Evolutionary conservation across 2,329 filamentous ascomycete species (phyloP), one percentile per base, ranked within the genome.

Genomic region (Clonostachys rosea): DNA sequence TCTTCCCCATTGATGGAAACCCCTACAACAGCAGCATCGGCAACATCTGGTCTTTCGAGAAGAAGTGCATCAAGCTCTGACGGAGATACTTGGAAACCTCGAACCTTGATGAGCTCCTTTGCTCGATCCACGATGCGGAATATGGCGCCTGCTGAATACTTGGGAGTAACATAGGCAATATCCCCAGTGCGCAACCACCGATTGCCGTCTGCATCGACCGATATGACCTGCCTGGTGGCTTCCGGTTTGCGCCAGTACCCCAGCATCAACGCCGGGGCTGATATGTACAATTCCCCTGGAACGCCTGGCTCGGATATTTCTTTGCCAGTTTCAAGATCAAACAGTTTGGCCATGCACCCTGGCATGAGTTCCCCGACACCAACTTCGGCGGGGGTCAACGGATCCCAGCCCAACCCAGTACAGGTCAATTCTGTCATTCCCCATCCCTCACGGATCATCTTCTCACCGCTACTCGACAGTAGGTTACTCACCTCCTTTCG

Each of bases 381-480:
- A 13, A 34, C 36, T 13, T 33, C 9, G 57, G 91, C 76, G 49
- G 94, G 75, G 60, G 81, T 51, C 59, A 91, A 92, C 17, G 89
- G 75, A 52, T 87, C 74, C 76, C 83, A 91, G 7, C 74, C 75
- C 12, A 87, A 74, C 16, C 79, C 73, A 1, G 85, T 82, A 62
- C 89, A 92, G 1, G 89, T 94, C 4, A 78, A 68, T 61, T 94
- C 89, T 2, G 89, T 94, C 89, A 95, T 92, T 6, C 90, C 90
- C 86, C 88, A 95, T 5, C 88, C 89, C 64, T 92, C 89, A 59
- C 70, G 68, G 12, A 43, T 34, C 48, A 83, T 58, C 49, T 68
- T 74, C 59, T 86, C 75, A 18, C 17, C 14, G 14, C 36, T 18
- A n/a, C 17, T 18, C 14, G 36, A 18, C n/a, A 39, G 14, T 10